Conservation (phyloP, 2,329 filamentous ascomycete species). For the Colletotrichum godetiae region DNA sequence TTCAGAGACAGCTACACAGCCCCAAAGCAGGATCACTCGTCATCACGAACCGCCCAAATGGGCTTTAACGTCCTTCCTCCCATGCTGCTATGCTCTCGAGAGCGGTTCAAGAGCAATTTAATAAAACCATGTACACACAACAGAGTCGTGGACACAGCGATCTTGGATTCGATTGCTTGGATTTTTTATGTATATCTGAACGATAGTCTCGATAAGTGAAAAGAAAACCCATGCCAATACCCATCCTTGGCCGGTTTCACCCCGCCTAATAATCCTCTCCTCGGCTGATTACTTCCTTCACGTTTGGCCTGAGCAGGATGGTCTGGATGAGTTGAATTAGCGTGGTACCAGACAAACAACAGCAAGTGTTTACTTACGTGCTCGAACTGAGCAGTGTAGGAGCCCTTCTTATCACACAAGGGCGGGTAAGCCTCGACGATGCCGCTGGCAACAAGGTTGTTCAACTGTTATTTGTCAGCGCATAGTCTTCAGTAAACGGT, state of each 20-base stretch:
- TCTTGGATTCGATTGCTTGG: slow-evolving; percentile 15
- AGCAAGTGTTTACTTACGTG: slow-evolving; percentile 72
- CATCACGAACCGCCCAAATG: not conserved
- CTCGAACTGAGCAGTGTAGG: slow-evolving; percentile 93
- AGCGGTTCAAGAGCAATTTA: not conserved
- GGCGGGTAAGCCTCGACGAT: slow-evolving; percentile 94
- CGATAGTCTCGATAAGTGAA: slow-evolving; percentile 26
- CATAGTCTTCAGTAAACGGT: slow-evolving; percentile 45
- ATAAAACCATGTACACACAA: not conserved
- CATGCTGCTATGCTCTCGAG: too few species aligned
- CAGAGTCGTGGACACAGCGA: not conserved
- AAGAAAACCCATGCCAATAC: slow-evolving; percentile 19
- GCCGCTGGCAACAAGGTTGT: slow-evolving; percentile 83
- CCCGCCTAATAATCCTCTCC: slow-evolving; percentile 80
- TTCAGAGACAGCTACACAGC: too few species aligned
- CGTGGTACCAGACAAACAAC: too few species aligned
- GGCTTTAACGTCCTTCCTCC: too few species aligned
- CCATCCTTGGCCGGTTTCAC: slow-evolving; percentile 20
- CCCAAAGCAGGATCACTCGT: too few species aligned
- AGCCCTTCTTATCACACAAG: slow-evolving; percentile 91
- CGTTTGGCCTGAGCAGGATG: slow-evolving; percentile 79
- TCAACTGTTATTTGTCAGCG: slow-evolving; percentile 69
- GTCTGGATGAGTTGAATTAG: slow-evolving; percentile 60
- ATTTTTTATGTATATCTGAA: slow-evolving; percentile 27
- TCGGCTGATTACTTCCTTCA: slow-evolving; percentile 89